Evolutionary conservation across 1,284 basidiomycete genomes (phyloP), one percentile per base, ranked within the genome.

Genomic region (Sutorius eximius): DNA sequence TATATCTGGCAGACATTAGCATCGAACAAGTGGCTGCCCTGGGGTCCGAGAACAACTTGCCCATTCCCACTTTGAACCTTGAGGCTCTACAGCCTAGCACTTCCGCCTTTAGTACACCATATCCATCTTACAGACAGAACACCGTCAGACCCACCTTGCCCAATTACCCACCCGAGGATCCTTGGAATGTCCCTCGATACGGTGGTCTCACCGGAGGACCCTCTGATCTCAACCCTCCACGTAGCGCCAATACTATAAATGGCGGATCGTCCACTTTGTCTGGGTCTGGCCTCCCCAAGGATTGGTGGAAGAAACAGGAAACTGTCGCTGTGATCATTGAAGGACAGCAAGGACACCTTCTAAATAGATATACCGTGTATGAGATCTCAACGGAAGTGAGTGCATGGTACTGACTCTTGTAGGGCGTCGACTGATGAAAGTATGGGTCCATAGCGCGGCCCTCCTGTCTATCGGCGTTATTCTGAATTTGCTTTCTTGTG

Each of bases 401-500:
- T 75, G 8, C 15, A 34, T 43, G 41, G 15, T 45, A 42, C 52
- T 44, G 29, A 45, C 34, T 33, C 49, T 7, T 41, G 34, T 37
- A 47, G 5, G n/a, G 41, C 46, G 32, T 54, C 52, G 37, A 45
- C 11, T 61, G 49, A 59, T 61, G 22, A 49, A 49, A 13, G 18
- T 20, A 37, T 61, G 52, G 32, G 22, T 51, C 36, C 16, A 52
- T 65, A 89, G 83, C 80, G 83, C 47, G 85, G 82, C 11, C 69
- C 78, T n/a, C 75, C 86, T 29, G 86, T 91, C 22, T 76, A 82
- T 27, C 77, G 89, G 58, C 78, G 90, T 59, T 98, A 96, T 71
- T 93, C 91, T 6, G 95, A 98, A 69, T 98, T 97, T 68, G 82
- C 83, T 8, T 95, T 89, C 73, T 76, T 98, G 22, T 89, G 91